Base-by-base conservation (phyloP, 2,329 filamentous ascomycete species). In the Zymoseptoria pseudotritici region DNA sequence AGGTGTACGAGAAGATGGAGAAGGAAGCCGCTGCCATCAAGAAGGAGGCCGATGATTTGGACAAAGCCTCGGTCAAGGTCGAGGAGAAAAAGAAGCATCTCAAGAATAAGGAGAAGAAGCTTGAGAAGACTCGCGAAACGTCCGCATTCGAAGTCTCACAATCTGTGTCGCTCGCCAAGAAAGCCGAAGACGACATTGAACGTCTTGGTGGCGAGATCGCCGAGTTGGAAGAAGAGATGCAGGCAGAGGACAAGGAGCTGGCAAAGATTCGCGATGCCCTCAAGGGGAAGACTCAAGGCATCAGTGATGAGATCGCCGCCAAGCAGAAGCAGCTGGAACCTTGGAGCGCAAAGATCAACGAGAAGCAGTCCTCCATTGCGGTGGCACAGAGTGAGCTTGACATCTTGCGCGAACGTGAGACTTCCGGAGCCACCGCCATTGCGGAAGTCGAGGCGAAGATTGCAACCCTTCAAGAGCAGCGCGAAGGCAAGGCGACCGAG, bases 31-130 rank as follows among this genome's bases (percentile, higher is more conserved):
- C 97, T 67, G 81, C 79, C 24, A 80, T 96, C 57, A 78, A 88
- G 62, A 96, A 96, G 72, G 90, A 97, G 72, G 86, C 94, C 76
- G 86, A 91, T 52, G 93, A 92, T 71, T 91, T 95, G 63, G 95
- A 99, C 71, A 96, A 97, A 72, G 94, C 97, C 71, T 87, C 87
- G 21, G 94, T 99, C 75, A 99, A 99, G 72, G 92, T 96, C 66
- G 93, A 97, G 65, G 95, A 99, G 75, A 97, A 97, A 80, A 88
- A 88, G 73, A 99, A 99, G 73, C 97, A 97, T 74, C 77, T 99
- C 65, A 80, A 83, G 2, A 88, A 87, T 70, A 99, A 99, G 78
- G 87, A 90, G 69, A 96, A 94, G 79, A 99, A 99, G 77, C 82
- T 96, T 13, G 91, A 97, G 66, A 97, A 96, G 78, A 84, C 88